These are phyloP conservation scores for Priceomyces melissophilus DNA, from an alignment of 805 yeast genomes.

Conservation along the genomic window DNA sequence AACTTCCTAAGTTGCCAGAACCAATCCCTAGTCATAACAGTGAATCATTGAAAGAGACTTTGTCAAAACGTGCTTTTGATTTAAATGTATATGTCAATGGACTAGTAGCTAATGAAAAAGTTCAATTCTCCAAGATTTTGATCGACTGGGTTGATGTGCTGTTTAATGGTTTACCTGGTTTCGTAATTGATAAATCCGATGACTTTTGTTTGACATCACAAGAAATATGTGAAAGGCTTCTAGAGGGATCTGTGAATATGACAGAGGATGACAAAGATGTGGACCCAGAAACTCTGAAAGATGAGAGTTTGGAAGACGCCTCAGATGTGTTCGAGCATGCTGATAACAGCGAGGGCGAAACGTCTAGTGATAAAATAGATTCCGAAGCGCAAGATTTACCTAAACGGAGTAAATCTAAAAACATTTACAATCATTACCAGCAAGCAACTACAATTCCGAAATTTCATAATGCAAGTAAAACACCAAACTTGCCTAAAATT, in stretches of 20 bases:
- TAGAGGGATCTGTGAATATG: conserved; percentile 7
- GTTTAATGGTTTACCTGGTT: conserved; percentile 28
- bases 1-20: conserved; percentile 29
- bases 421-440: conserved; percentile 32
- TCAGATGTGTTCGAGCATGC: conserved; percentile 3
- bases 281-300: conserved; percentile 1
- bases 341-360: conserved; percentile 4
- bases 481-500: not conserved
- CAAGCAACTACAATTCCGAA: conserved; percentile 12
- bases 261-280: not conserved
- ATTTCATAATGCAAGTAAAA: not conserved
- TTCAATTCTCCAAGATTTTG: conserved; percentile 23
- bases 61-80: conserved; percentile 20
- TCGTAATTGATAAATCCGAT: conserved; percentile 15
- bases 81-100: conserved; percentile 23
- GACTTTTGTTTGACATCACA: conserved; percentile 14
- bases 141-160: conserved; percentile 26
- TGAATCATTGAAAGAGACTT: conserved; percentile 11
- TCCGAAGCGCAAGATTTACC: conserved; percentile 10
- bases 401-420: conserved; percentile 23
- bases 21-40: conserved; percentile 18
- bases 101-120: conserved; percentile 17
- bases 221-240: conserved; percentile 17
- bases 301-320: conserved; percentile 2
- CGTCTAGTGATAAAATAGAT: not conserved